phyloP scores from a whole-genome alignment of 345 rosid species.

The Nephelium lappaceum region DNA sequence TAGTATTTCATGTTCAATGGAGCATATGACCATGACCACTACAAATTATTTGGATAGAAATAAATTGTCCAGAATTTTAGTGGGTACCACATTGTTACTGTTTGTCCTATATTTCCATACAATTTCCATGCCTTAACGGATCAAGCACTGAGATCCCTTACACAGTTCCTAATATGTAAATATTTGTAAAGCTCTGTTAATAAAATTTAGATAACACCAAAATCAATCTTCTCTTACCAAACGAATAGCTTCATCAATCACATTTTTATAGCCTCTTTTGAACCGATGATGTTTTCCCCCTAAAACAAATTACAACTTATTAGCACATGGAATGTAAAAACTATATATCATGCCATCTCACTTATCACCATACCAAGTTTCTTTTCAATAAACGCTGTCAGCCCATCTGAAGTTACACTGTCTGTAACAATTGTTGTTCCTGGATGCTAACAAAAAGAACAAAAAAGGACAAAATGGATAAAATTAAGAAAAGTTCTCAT shows the following conservation, averaged over 20 bases:
- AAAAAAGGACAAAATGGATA: not conserved
- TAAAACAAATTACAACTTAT: conserved; percentile 31
- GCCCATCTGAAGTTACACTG: conserved; percentile 97
- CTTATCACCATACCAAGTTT: conserved; percentile 69
- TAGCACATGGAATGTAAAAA: conserved; percentile 11
- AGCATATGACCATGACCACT: not conserved
- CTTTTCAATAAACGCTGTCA: conserved; percentile 82
- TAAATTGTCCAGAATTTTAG: not conserved
- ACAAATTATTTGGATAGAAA: not conserved
- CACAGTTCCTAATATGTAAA: not conserved
- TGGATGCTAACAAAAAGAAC: conserved; percentile 68
- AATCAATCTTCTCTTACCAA: conserved; percentile 70
- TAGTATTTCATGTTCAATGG: not conserved
- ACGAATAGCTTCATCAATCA: conserved; percentile 92
- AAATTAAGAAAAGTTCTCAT: not conserved
- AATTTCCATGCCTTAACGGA: not conserved
- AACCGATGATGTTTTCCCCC: conserved; percentile 97
- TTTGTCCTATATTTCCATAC: not conserved
- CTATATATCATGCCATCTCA: not conserved
- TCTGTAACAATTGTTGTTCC: conserved; percentile 94
- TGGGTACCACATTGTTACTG: not conserved
- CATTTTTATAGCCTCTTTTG: conserved; percentile 97
- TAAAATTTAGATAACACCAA: not conserved
- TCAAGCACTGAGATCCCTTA: conserved; percentile 1
- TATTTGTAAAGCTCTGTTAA: not conserved